A percentile compares a stretch with the other conserved stretches of the same genome.
phyloP scores from a whole-genome alignment of 768 basidiomycete species.

The Artomyces pyxidatus region DNA sequence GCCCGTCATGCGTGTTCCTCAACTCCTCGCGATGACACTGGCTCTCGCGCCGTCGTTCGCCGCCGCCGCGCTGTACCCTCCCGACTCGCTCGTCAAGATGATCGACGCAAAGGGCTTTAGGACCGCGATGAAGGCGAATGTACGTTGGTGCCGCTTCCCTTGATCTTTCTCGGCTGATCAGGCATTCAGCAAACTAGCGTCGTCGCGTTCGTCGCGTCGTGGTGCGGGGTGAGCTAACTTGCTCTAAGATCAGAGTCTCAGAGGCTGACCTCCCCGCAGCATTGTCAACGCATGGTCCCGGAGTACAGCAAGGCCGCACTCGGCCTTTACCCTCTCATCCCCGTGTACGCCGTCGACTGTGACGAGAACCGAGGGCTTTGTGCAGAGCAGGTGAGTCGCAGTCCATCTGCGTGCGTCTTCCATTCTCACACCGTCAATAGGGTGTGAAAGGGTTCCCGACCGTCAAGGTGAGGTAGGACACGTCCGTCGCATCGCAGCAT shows the following conservation, averaged over 20 bases:
- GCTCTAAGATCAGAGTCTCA: too few species aligned
- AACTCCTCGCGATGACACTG: constrained; percentile 28
- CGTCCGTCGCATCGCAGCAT: too few species aligned
- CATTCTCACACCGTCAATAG: constrained; percentile 21
- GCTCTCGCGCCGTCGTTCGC: constrained; percentile 38
- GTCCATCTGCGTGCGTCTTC: neutral
- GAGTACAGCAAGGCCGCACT: constrained; percentile 79
- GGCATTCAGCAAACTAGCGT: constrained; percentile 54
- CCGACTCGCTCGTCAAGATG: constrained; percentile 52
- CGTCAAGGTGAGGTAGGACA: constrained; percentile 82
- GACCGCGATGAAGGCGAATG: constrained; percentile 67
- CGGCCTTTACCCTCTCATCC: constrained; percentile 73
- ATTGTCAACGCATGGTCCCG: constrained; percentile 80
- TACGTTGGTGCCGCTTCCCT: constrained; percentile 30
- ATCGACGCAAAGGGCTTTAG: constrained; percentile 63
- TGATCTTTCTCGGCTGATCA: neutral
- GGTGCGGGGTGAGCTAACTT: constrained; percentile 88
- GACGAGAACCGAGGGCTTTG: constrained; percentile 85
- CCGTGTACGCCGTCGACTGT: constrained; percentile 90
- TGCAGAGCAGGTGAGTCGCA: constrained; percentile 51
- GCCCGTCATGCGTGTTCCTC: constrained; percentile 22
- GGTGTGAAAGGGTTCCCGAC: constrained; percentile 90
- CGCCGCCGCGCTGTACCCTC: constrained; percentile 40
- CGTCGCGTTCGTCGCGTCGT: constrained; percentile 91
- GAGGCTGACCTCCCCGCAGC: too few species aligned